These are phyloP conservation scores for Colletotrichum neosansevieriae DNA, from an alignment of 2,329 filamentous ascomycete species.

Conservation along the genomic window DNA sequence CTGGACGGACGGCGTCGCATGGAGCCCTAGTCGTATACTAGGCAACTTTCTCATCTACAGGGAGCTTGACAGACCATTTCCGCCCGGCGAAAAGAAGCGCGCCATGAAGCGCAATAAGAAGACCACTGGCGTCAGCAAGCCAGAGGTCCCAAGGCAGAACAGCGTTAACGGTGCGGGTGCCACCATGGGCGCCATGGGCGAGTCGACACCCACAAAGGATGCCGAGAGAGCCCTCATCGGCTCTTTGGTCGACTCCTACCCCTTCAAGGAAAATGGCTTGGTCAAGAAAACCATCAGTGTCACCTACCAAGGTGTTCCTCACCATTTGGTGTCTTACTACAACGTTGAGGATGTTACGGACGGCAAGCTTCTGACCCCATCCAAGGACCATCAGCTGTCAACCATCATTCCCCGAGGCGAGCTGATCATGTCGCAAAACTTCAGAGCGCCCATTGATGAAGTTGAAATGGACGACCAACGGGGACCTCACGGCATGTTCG, in stretches of 20 bases:
- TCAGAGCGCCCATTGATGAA: constrained; percentile 75
- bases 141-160: constrained; percentile 42
- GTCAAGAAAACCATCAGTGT: constrained; percentile 96
- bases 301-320: constrained; percentile 77
- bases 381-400: constrained; percentile 59
- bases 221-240: constrained; percentile 43
- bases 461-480: constrained; percentile 53
- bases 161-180: constrained; percentile 20
- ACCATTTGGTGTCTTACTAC: constrained; percentile 93
- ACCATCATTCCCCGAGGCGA: constrained; percentile 67
- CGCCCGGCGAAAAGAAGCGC: constrained; percentile 86
- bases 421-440: constrained; percentile 73
- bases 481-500: constrained; percentile 23
- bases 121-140: constrained; percentile 51
- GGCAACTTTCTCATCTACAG: constrained; percentile 89
- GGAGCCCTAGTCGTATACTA: constrained; percentile 89
- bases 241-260: constrained; percentile 89
- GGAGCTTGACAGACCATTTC: constrained; percentile 82
- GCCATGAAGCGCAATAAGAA: constrained; percentile 77
- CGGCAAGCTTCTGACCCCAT: constrained; percentile 69
- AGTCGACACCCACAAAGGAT: constrained; percentile 34
- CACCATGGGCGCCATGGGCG: constrained; percentile 27
- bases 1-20: constrained; percentile 92
- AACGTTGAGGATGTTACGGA: constrained; percentile 81
- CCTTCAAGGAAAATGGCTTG: constrained; percentile 84